These are phyloP conservation scores for Oxalis stricta DNA, from an alignment of 441 rosid species.

Conservation along the genomic window DNA sequence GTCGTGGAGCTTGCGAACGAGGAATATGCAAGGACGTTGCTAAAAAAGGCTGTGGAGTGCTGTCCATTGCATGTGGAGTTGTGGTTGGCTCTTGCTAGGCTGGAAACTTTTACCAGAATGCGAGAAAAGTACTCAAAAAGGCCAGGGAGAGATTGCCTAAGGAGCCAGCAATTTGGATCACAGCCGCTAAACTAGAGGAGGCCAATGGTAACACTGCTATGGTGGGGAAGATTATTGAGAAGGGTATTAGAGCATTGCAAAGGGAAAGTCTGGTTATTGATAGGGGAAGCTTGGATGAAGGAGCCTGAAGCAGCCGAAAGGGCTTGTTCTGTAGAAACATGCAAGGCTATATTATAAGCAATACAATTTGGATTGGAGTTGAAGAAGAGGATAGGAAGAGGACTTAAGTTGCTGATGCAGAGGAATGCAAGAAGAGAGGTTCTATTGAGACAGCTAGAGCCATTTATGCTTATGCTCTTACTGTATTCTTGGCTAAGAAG, in stretches of 20 bases:
- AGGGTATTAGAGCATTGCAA: slow-evolving; percentile 78
- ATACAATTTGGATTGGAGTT: slow-evolving; percentile 80
- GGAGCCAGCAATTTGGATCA: slow-evolving; percentile 94
- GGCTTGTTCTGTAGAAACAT: slow-evolving; percentile 71
- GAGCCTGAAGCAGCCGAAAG: slow-evolving; percentile 92
- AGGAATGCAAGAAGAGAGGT: slow-evolving; percentile 86
- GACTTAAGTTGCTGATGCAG: slow-evolving; percentile 99
- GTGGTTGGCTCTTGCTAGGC: slow-evolving; percentile 86
- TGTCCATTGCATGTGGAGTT: slow-evolving; percentile 85
- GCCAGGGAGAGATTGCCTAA: slow-evolving; percentile 70
- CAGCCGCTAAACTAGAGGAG: slow-evolving; percentile 90
- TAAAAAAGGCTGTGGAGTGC: slow-evolving; percentile 86
- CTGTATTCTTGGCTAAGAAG: slow-evolving; percentile 83
- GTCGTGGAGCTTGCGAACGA: slow-evolving; percentile 75
- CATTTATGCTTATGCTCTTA: slow-evolving; percentile 75
- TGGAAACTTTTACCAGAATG: slow-evolving; percentile 66
- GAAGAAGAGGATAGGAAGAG: slow-evolving; percentile 97
- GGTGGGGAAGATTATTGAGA: slow-evolving; percentile 84
- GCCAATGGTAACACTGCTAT: slow-evolving; percentile 69
- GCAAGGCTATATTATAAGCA: slow-evolving; percentile 71
- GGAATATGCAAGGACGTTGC: slow-evolving; percentile 71
- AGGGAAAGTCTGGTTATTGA: slow-evolving; percentile 80
- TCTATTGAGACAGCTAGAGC: slow-evolving; percentile 94
- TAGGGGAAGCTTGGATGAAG: slow-evolving; percentile 86
- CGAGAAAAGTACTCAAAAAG: slow-evolving; percentile 70